Evolutionary conservation across 2,329 filamentous ascomycete genomes (phyloP), one percentile per base, ranked within the genome.

Genomic region (Fusarium sambucinum): DNA sequence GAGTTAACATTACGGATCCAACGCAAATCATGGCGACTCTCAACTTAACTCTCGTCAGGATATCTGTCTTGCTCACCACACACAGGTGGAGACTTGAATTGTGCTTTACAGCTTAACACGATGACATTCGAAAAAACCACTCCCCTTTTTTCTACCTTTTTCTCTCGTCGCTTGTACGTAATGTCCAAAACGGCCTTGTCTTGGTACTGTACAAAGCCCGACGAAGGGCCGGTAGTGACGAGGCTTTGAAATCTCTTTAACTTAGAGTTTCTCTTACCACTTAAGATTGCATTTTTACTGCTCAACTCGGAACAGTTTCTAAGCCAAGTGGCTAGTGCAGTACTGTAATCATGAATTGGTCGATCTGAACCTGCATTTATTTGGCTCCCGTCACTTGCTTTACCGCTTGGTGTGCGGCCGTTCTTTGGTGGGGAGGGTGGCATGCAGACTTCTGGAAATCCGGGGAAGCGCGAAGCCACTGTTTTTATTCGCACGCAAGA

Each of bases 391-490:
- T 56, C 51, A 45, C 38, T 55, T 68, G 52, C 50, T 59, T 55
- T 69, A 55, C 62, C 50, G 51, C 60, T 66, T 52, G 48, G 52
- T 61, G 66, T 61, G 62, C 65, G 61, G 52, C 54, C 56, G 10
- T 69, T 61, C 35, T 25, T 38, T 55, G 35, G 51, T 55, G 61
- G 45, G 66, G 66, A 66, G 66, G 66, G 66, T 69, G 66, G 47
- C 66, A 69, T 69, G 66, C 66, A 69, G 52, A 45, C 50, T 69
- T 69, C 66, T 69, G 66, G 66, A 69, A 69, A 69, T 66, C 66
- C 41, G 66, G 66, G 66, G 66, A 69, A 66, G 33, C 47, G 47
- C 19, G n/a, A 51, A 51, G 25, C 33, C 35, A 51, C 47, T 13
- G 17, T 51, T 29, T 17, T 29, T 23, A 51, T 51, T 51, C 47